Percentiles rank a stretch among this genome's conserved stretches.
These are phyloP conservation scores for Salix caprea DNA, from an alignment of 345 rosid genomes.

Conservation along the genomic window DNA sequence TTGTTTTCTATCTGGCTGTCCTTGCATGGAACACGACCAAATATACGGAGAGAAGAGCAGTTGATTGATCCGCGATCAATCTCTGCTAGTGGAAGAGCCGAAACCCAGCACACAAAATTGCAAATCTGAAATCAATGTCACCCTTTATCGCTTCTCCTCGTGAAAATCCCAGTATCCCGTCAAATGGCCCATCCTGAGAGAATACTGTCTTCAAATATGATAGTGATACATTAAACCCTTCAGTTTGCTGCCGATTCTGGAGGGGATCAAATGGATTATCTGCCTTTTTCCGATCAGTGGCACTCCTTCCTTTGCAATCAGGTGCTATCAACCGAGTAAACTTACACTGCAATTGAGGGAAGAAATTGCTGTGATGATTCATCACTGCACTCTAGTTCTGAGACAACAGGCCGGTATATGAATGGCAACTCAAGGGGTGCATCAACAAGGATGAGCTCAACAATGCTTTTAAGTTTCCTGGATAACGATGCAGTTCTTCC, in stretches of 20 bases:
- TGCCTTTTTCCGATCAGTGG: constrained; percentile 51
- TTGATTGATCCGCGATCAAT: constrained; percentile 35
- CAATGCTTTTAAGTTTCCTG: constrained; percentile 79
- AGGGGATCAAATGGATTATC: constrained; percentile 64
- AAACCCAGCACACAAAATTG: constrained; percentile 79
- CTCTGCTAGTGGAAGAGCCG: constrained; percentile 28
- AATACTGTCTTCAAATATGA: constrained; percentile 43
- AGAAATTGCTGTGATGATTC: constrained; percentile 24
- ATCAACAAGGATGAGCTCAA: constrained; percentile 69
- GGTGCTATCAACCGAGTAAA: constrained; percentile 82
- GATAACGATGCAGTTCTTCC: constrained; percentile 92
- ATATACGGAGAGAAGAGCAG: constrained; percentile 86
- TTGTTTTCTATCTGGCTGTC: constrained; percentile 76
- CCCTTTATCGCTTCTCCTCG: constrained; percentile 83
- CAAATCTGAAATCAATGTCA: constrained; percentile 70
- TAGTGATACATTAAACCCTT: constrained; percentile 58
- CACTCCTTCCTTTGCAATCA: constrained; percentile 33
- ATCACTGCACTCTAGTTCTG: constrained; percentile 5
- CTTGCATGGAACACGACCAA: constrained; percentile 55
- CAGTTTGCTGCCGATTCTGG: constrained; percentile 80
- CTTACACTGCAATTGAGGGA: constrained; percentile 60
- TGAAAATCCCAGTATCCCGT: constrained; percentile 87
- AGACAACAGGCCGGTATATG: constrained; percentile 46
- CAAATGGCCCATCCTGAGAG: constrained; percentile 76
- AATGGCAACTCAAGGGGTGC: constrained; percentile 85